Evolutionary conservation across 1,139 yeast genomes (phyloP).

Genomic region (Sugiyamaella neomexicana): DNA sequence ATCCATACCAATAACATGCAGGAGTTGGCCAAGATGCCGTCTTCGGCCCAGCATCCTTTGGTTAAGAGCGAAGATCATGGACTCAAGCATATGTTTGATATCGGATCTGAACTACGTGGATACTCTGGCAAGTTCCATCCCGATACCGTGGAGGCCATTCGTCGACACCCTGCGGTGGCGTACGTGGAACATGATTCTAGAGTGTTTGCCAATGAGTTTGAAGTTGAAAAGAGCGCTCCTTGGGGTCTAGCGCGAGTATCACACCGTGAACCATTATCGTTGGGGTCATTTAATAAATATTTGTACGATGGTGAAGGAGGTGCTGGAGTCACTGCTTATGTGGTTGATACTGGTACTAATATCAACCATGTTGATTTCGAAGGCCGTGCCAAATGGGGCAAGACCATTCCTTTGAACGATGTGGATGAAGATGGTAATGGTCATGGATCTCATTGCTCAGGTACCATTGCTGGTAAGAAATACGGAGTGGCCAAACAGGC

Average conservation of each 20-base stretch:
- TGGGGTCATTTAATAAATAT: constrained; percentile 83
- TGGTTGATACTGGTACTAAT: constrained; percentile 91
- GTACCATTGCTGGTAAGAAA: constrained; percentile 58
- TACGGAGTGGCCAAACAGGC: constrained; percentile 69
- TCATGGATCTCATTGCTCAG: constrained; percentile 69
- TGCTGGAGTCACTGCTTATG: constrained; percentile 87
- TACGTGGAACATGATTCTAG: constrained; percentile 74
- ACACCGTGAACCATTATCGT: constrained; percentile 74
- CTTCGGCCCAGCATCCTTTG: constrained; percentile 45
- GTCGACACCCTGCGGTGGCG: constrained; percentile 70
- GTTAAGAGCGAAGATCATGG: constrained; percentile 51
- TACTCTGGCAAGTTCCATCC: constrained; percentile 68
- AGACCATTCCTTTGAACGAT: constrained; percentile 83
- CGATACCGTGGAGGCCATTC: constrained; percentile 66
- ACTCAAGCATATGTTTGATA: constrained; percentile 61
- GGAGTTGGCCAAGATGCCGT: constrained; percentile 32
- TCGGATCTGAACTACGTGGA: constrained; percentile 49
- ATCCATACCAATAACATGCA: constrained; percentile 45
- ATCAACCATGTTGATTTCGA: constrained; percentile 77
- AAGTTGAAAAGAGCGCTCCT: constrained; percentile 80
- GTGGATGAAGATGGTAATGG: constrained; percentile 88
- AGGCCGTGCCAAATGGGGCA: constrained; percentile 94
- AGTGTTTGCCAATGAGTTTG: constrained; percentile 58
- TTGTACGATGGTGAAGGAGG: constrained; percentile 83
- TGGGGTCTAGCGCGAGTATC: constrained; percentile 97